Evolutionary conservation across 2,329 filamentous ascomycete genomes (phyloP).

Genomic region (Neofusicoccum kwambonambiense): DNA sequence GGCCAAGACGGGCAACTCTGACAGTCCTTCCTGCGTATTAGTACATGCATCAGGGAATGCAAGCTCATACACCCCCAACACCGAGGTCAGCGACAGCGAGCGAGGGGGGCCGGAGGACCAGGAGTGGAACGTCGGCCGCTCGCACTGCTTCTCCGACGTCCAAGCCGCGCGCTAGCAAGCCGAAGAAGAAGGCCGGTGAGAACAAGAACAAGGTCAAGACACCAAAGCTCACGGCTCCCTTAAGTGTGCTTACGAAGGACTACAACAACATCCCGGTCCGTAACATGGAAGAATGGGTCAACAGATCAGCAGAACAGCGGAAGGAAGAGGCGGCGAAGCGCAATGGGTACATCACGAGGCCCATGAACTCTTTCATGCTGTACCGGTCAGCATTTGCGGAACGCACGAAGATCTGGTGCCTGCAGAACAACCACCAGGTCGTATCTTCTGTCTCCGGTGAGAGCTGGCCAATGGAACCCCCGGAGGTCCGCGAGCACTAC

Average conservation of each 20-base stretch:
- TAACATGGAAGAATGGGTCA: conserved; percentile 80
- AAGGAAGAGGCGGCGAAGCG: conserved; percentile 66
- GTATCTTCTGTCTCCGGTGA: conserved; percentile 84
- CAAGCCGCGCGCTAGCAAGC: conserved; percentile 4
- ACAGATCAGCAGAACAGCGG: conserved; percentile 66
- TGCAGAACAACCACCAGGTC: conserved; percentile 89
- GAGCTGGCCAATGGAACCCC: conserved; percentile 80
- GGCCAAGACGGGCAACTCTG: background rate
- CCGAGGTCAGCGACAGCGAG: conserved; percentile 43
- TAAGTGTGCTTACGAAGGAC: conserved; percentile 69
- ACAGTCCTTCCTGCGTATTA: background rate
- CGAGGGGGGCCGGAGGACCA: conserved; percentile 41
- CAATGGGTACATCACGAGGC: conserved; percentile 79
- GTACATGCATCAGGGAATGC: conserved; percentile 30
- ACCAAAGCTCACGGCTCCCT: conserved; percentile 61
- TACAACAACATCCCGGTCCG: conserved; percentile 62
- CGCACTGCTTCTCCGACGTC: conserved; percentile 12
- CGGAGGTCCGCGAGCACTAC: conserved; percentile 71
- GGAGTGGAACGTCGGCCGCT: conserved; percentile 29
- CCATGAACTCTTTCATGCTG: conserved; percentile 98
- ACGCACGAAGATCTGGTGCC: conserved; percentile 75
- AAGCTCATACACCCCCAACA: conserved; percentile 41
- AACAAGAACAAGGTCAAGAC: conserved; percentile 44
- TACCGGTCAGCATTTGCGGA: conserved; percentile 93
- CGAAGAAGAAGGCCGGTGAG: conserved; percentile 41